Conservation (phyloP, 768 basidiomycete genomes). For the Serendipita indica region DNA sequence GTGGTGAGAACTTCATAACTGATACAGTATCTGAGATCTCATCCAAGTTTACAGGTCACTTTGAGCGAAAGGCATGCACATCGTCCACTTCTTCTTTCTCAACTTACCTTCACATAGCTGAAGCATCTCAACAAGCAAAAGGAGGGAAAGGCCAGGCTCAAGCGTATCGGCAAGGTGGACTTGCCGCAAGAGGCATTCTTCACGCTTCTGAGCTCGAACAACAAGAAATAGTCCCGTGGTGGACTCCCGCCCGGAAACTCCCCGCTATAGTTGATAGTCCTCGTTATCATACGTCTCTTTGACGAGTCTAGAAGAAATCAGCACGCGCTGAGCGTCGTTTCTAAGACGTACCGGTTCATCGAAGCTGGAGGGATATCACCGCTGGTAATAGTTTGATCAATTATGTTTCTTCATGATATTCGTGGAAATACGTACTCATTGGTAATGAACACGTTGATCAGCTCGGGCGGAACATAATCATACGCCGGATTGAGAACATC, state of each 20-base stretch:
- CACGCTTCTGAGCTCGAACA: conserved; percentile 60
- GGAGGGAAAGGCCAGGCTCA: conserved; percentile 81
- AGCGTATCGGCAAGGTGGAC: conserved; percentile 73
- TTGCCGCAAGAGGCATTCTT: conserved; percentile 96
- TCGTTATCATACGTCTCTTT: conserved; percentile 95
- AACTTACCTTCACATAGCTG: conserved; percentile 20
- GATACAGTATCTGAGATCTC: no score
- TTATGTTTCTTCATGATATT: neutral
- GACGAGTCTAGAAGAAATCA: conserved; percentile 40
- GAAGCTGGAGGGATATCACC: conserved; percentile 95
- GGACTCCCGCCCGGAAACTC: neutral
- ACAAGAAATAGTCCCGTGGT: conserved; percentile 14
- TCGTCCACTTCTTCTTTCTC: conserved; percentile 47
- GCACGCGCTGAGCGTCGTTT: conserved; percentile 8
- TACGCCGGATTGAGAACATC: conserved; percentile 94
- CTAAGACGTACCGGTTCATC: conserved; percentile 54
- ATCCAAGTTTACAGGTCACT: conserved; percentile 44
- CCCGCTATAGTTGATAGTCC: conserved; percentile 56
- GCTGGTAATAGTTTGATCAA: conserved; percentile 27
- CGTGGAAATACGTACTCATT: conserved; percentile 63
- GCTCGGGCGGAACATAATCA: conserved; percentile 85
- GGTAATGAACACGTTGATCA: conserved; percentile 88
- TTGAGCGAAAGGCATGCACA: conserved; percentile 84
- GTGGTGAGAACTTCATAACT: conserved; percentile 39
- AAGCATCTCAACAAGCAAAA: conserved; percentile 53